Conservation (phyloP, 2,329 filamentous ascomycete species). For the Tricladium varicosporioides region DNA sequence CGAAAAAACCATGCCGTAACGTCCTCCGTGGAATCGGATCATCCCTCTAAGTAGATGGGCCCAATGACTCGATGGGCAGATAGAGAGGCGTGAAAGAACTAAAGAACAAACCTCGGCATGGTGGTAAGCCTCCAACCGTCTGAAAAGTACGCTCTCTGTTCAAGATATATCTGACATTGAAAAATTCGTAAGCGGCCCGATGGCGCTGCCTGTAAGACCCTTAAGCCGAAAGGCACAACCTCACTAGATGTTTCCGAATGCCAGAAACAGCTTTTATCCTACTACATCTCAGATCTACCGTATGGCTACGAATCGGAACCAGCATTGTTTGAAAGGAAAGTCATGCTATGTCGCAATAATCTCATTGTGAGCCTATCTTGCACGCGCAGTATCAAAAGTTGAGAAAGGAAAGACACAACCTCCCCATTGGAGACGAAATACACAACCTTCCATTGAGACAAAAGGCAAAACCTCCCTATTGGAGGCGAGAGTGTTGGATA, state of each 20-base stretch:
- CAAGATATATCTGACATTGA: constrained; percentile 14
- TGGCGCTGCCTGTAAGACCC: constrained; percentile 11
- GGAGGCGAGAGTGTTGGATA: too few relatives aligned
- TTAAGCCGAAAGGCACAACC: constrained; percentile 8
- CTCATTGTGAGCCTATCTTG: constrained; percentile 3
- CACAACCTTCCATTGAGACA: background rate
- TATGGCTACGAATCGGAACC: background rate
- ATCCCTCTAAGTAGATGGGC: constrained; percentile 9
- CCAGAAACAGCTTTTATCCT: background rate
- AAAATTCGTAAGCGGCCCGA: constrained; percentile 16
- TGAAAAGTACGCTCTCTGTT: constrained; percentile 14
- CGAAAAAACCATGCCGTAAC: constrained; percentile 9
- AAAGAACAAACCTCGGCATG: constrained; percentile 10
- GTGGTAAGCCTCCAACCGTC: constrained; percentile 7
- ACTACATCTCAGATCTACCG: background rate
- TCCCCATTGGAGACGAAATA: constrained; percentile 2
- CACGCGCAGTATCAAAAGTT: constrained; percentile 5
- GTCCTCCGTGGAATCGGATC: constrained; percentile 10
- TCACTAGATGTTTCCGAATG: background rate
- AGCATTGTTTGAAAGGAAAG: constrained; percentile 6
- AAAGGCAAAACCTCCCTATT: constrained; percentile 1
- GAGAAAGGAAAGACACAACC: constrained; percentile 2
- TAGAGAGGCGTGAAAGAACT: constrained; percentile 9
- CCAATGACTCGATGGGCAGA: constrained; percentile 9
- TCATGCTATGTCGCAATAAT: constrained; percentile 1